Base-by-base conservation (phyloP, 2,329 filamentous ascomycete genomes). In the Ophiocordyceps polyrhachis-furcata region DNA sequence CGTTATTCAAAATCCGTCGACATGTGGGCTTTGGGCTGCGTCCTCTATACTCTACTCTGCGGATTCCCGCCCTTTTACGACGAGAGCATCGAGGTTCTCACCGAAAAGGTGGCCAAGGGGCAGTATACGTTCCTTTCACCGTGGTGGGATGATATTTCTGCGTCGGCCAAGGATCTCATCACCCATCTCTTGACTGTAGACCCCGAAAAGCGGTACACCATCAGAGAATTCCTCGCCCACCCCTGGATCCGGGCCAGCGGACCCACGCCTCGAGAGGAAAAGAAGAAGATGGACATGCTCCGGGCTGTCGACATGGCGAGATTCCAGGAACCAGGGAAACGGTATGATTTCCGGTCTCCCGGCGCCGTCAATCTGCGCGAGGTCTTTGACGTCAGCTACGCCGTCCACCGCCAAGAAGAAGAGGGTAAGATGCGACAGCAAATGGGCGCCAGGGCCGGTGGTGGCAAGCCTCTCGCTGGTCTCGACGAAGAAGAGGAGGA, bases 91-190 rank as follows among this genome's bases (percentile, higher is more conserved):
- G 87, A 94, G 57, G 82, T 93, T 1, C 74, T 98, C 48, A 96
- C 91, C 1, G 89, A 98, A 59, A 98, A 98, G 70, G 91, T 98
- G 17, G 91, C 91, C 28, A 81, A 84, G 56, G 91, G 91, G 43
- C 87, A 96, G 65, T 98, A 91, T 61, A 96, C 91, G 0, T 98
- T 98, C 68, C 67, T 98, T 40, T 96, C 89, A 3, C 91, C 91
- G 0, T 98, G 91, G 91, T 98, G 91, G 91, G 91, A 98, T 53
- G 88, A 95, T 47, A 96, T 98, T 49, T 95, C 89, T 48, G 87
- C 91, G 60, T 81, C 85, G 4, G 91, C 91, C 0, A 86, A 96
- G 61, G 89, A 98, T 55, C 69, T 98, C 11, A 89, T 98, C 47
- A 85, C 83, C 5, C 91, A 98, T 61, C 74, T 98, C 0, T 67